These are phyloP conservation scores for Leersia perrieri DNA, from an alignment of 176 grass and related monocot genomes.

Conservation along the genomic window DNA sequence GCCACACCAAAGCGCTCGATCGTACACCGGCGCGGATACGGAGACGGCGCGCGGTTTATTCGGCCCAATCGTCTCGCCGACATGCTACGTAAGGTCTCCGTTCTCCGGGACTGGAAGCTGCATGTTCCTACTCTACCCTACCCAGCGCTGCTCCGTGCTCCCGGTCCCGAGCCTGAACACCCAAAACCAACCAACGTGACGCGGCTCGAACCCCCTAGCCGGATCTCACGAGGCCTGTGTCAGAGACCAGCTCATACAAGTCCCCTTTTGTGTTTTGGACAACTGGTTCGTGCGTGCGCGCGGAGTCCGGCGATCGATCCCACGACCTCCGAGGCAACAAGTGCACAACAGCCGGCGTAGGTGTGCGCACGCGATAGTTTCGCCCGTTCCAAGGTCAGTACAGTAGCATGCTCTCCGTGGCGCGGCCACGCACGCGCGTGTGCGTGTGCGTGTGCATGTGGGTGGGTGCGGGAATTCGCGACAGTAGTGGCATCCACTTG, in stretches of 20 bases:
- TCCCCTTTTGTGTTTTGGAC: background rate
- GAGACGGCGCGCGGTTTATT: too few species aligned
- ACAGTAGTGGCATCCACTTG: conserved; percentile 37
- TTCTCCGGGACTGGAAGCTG: background rate
- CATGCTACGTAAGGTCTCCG: background rate
- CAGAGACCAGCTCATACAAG: background rate
- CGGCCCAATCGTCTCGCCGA: background rate
- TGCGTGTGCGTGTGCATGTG: background rate
- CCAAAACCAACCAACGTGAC: conserved; percentile 6
- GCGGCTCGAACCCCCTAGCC: background rate
- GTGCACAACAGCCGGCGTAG: conserved; percentile 27
- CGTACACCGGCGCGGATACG: too few species aligned
- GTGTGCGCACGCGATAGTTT: background rate
- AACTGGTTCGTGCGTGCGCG: background rate
- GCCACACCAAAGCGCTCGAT: too few species aligned
- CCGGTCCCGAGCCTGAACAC: background rate
- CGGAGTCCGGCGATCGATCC: background rate
- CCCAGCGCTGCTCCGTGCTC: background rate
- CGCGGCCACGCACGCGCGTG: background rate
- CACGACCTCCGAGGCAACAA: background rate
- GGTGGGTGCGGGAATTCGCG: conserved; percentile 8
- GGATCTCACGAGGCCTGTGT: background rate
- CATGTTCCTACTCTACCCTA: background rate
- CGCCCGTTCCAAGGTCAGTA: background rate
- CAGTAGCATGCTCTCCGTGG: conserved; percentile 3